phyloP scores from a whole-genome alignment of 495 filamentous ascomycete genomes.

The Neurospora sp. region DNA sequence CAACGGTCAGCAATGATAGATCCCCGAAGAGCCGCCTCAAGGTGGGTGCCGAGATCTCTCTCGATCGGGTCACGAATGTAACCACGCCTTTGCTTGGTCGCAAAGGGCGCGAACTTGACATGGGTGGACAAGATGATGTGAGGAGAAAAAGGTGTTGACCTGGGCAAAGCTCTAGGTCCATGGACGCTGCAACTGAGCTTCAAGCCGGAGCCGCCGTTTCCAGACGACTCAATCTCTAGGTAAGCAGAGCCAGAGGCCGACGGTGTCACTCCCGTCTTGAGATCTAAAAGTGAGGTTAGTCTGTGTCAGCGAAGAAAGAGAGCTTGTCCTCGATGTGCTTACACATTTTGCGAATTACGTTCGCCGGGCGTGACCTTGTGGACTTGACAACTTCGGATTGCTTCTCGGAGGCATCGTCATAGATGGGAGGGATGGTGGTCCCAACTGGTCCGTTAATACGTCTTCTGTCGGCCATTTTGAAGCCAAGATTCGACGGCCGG shows the following conservation, averaged over 20 bases:
- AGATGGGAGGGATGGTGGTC: constrained; percentile 68
- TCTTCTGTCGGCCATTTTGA: constrained; percentile 71
- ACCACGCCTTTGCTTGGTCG: constrained; percentile 66
- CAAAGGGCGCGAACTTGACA: constrained; percentile 94
- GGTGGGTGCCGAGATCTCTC: constrained; percentile 79
- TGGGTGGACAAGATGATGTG: constrained; percentile 84
- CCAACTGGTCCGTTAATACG: constrained; percentile 81
- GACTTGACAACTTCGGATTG: constrained; percentile 37
- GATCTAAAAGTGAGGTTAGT: constrained; percentile 41
- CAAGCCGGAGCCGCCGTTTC: constrained; percentile 48
- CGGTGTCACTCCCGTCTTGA: constrained; percentile 86
- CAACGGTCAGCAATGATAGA: constrained; percentile 86
- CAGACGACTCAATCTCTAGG: constrained; percentile 64
- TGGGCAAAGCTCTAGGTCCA: constrained; percentile 81
- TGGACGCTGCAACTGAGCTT: constrained; percentile 91
- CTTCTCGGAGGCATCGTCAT: constrained; percentile 33
- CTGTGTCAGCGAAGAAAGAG: neutral
- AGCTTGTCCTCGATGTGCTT: constrained; percentile 23
- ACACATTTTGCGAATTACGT: constrained; percentile 77
- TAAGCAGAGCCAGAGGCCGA: constrained; percentile 93
- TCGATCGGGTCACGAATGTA: constrained; percentile 82
- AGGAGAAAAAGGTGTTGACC: constrained; percentile 79
- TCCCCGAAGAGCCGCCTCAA: constrained; percentile 82
- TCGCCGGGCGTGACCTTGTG: constrained; percentile 31
- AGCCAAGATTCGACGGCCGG: neutral